Evolutionary conservation across 805 yeast genomes (phyloP).

Genomic region (Komagataella phaffii): DNA sequence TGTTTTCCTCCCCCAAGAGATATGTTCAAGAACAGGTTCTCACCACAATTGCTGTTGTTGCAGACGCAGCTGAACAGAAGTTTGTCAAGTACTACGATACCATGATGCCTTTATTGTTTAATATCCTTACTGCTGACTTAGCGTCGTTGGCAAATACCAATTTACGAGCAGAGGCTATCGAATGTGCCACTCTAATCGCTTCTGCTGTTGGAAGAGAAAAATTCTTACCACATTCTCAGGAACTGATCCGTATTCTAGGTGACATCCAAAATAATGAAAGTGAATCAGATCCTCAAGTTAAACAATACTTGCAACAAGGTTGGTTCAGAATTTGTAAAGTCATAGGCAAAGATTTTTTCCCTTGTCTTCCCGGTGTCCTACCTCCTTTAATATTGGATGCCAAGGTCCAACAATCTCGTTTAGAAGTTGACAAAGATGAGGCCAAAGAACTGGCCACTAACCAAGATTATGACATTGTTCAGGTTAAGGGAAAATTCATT

Average conservation of each 20-base stretch:
- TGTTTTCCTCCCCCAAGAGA: conserved; percentile 75
- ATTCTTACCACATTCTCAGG: conserved; percentile 62
- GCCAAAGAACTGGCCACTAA: conserved; percentile 67
- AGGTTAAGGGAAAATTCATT: conserved; percentile 80
- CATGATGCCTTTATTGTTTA: conserved; percentile 76
- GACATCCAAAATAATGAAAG: conserved; percentile 48
- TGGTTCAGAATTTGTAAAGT: conserved; percentile 92
- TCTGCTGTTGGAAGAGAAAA: conserved; percentile 90
- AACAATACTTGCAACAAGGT: conserved; percentile 78
- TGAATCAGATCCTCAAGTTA: conserved; percentile 80
- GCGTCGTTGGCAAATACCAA: conserved; percentile 59
- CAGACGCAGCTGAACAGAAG: conserved; percentile 86
- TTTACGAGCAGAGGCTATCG: conserved; percentile 86
- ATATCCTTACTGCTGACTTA: conserved; percentile 67
- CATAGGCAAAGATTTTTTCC: conserved; percentile 75
- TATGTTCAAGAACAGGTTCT: conserved; percentile 96
- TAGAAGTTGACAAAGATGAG: conserved; percentile 82
- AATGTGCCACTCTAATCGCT: conserved; percentile 90
- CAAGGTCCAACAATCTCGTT: conserved; percentile 79
- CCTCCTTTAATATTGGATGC: conserved; percentile 86
- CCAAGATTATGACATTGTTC: conserved; percentile 93
- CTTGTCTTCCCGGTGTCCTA: conserved; percentile 69
- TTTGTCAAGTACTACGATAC: conserved; percentile 90
- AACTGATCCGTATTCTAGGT: conserved; percentile 59
- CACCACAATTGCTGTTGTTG: conserved; percentile 92